These are phyloP conservation scores for Selaginella tamariscina DNA, from an alignment of 75 land plant species.

Conservation along the genomic window DNA sequence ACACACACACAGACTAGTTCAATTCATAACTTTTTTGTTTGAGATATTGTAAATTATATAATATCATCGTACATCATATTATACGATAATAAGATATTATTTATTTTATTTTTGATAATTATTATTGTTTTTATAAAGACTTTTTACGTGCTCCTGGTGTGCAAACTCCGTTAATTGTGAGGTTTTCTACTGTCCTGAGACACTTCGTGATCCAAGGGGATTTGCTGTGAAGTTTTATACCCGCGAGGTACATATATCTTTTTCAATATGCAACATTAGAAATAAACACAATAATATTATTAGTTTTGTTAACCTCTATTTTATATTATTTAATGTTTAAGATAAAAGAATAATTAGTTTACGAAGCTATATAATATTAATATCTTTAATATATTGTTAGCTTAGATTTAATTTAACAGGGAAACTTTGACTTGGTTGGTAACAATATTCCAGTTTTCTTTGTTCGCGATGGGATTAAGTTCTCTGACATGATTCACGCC, in stretches of 20 bases:
- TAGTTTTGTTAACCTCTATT: no score
- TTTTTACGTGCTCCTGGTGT: constrained; percentile 8
- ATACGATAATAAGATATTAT: background rate
- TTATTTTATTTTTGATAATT: background rate
- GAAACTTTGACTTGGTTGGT: constrained; percentile 12
- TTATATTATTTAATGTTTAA: no score
- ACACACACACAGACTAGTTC: no score
- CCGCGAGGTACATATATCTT: background rate
- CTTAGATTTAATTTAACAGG: background rate
- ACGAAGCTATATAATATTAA: no score
- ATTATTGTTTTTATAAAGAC: background rate
- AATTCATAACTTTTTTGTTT: no score
- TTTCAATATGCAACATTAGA: no score
- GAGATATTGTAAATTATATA: no score
- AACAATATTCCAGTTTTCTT: constrained; percentile 12
- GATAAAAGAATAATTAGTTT: no score
- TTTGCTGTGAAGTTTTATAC: constrained; percentile 12
- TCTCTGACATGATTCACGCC: constrained; percentile 10
- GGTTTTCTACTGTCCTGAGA: constrained; percentile 6
- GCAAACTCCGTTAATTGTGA: constrained; percentile 2
- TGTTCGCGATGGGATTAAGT: constrained; percentile 7
- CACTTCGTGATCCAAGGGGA: constrained; percentile 8
- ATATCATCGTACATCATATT: no score
- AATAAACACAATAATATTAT: no score
- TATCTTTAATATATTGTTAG: no score